phyloP scores from a whole-genome alignment of 164 flowering plant genomes.

The Umbilicus rupestris region DNA sequence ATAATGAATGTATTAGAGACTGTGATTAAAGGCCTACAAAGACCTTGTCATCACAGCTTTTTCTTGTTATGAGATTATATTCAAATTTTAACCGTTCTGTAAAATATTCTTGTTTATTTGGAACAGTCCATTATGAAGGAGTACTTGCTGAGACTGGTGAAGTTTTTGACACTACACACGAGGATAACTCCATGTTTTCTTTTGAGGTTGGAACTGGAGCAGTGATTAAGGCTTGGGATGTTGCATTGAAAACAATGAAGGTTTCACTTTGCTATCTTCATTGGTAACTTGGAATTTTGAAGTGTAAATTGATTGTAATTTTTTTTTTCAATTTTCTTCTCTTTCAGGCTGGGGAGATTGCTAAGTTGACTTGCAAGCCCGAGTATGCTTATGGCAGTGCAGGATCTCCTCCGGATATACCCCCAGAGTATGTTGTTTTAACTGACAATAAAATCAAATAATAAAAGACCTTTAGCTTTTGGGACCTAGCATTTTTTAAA shows the following conservation, averaged over 20 bases:
- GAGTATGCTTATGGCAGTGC: constrained; percentile 94
- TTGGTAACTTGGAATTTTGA: not conserved
- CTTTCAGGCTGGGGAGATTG: constrained; percentile 84
- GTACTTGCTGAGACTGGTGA: constrained; percentile 79
- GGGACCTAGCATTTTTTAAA: not conserved
- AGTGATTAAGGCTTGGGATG: constrained; percentile 89
- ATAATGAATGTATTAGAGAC: not conserved
- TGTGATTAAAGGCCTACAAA: not conserved
- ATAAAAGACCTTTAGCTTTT: not conserved
- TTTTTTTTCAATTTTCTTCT: constrained; percentile 7
- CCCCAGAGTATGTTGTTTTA: constrained; percentile 54
- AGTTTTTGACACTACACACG: constrained; percentile 81
- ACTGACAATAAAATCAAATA: not conserved
- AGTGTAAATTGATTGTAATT: not conserved
- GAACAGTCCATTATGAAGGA: constrained; percentile 91
- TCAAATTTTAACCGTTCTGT: no score
- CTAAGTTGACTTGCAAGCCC: constrained; percentile 80
- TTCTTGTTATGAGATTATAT: not conserved
- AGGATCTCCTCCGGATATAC: constrained; percentile 96
- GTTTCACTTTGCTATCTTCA: constrained; percentile 18
- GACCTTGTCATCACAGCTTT: not conserved
- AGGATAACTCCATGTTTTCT: constrained; percentile 78
- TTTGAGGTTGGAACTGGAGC: constrained; percentile 80
- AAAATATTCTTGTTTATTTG: constrained; percentile 5
- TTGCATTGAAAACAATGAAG: constrained; percentile 92